Conservation (phyloP, 2,329 filamentous ascomycete genomes). For the Sporothrix dimorphospora region DNA sequence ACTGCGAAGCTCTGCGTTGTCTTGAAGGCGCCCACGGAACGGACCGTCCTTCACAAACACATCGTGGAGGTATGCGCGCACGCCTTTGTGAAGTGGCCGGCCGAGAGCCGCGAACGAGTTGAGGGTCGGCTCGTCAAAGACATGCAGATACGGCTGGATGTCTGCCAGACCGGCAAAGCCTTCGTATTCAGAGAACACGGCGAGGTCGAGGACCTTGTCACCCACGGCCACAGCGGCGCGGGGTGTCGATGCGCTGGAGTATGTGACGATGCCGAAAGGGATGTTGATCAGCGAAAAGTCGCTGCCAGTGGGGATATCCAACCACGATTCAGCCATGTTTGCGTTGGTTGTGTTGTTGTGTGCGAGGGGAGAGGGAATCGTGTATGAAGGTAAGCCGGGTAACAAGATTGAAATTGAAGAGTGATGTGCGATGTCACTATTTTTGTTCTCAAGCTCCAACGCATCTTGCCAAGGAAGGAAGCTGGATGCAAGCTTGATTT, state of each 20-base stretch:
- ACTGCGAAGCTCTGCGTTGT: not conserved
- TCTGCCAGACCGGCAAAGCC: not conserved
- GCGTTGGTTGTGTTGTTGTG: not conserved
- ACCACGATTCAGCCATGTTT: constrained; percentile 21
- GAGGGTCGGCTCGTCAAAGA: constrained; percentile 1
- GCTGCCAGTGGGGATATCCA: constrained; percentile 9
- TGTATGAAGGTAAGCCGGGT: not conserved
- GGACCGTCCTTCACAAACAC: constrained; percentile 1
- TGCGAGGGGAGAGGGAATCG: not conserved
- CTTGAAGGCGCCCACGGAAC: not conserved
- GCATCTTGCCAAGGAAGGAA: not conserved
- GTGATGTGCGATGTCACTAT: not conserved
- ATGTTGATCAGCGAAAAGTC: constrained; percentile 29
- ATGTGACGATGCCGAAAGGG: constrained; percentile 28
- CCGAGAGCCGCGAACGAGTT: constrained; percentile 26
- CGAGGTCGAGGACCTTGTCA: constrained; percentile 5
- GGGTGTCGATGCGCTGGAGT: not conserved
- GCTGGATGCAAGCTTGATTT: too few relatives aligned
- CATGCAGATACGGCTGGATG: not conserved
- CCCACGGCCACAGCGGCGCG: constrained; percentile 21
- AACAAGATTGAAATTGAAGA: too few relatives aligned
- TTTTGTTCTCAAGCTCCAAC: not conserved
- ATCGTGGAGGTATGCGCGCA: constrained; percentile 9
- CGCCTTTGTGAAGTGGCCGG: not conserved
- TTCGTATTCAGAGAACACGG: not conserved